These are phyloP conservation scores for Phytophthora foliorum DNA, from an alignment of 352 stramenopile genomes.

Conservation along the genomic window DNA sequence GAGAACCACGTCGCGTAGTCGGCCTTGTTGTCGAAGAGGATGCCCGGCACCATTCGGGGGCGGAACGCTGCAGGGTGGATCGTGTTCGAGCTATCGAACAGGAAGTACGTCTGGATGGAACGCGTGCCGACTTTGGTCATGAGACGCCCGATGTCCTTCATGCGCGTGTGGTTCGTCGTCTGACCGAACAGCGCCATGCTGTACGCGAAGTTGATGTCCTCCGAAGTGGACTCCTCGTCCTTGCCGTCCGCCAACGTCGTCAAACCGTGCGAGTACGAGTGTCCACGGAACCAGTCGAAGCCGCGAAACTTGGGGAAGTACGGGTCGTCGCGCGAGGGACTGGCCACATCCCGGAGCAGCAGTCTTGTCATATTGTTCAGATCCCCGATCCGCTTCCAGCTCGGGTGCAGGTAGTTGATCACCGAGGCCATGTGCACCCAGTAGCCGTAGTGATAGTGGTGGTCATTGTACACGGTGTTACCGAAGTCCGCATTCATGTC, in stretches of 20 bases:
- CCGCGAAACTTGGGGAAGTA: constrained; percentile 74
- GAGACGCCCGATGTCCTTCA: constrained; percentile 56
- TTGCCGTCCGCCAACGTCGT: constrained; percentile 70
- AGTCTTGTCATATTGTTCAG: constrained; percentile 64
- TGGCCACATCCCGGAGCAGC: constrained; percentile 66
- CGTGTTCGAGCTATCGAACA: constrained; percentile 65
- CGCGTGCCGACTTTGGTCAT: constrained; percentile 68
- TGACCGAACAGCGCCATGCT: constrained; percentile 59
- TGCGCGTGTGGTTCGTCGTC: constrained; percentile 48
- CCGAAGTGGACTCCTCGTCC: constrained; percentile 71
- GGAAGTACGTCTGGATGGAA: constrained; percentile 74
- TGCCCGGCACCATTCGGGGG: constrained; percentile 65
- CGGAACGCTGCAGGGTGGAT: constrained; percentile 60
- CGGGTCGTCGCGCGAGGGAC: constrained; percentile 52
- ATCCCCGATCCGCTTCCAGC: constrained; percentile 54
- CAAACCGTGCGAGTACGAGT: constrained; percentile 79
- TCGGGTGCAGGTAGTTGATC: constrained; percentile 79
- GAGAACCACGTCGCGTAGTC: constrained; percentile 88
- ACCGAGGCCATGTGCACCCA: constrained; percentile 73
- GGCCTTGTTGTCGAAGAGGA: constrained; percentile 86
- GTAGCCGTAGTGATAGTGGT: constrained; percentile 85
- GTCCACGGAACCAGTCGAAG: constrained; percentile 78
- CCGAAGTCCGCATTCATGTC: constrained; percentile 77
- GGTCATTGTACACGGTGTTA: constrained; percentile 83
- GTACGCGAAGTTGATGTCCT: constrained; percentile 79